These are phyloP conservation scores for Aspergillus ochraceus DNA, from an alignment of 2,329 filamentous ascomycete species.

Conservation along the genomic window DNA sequence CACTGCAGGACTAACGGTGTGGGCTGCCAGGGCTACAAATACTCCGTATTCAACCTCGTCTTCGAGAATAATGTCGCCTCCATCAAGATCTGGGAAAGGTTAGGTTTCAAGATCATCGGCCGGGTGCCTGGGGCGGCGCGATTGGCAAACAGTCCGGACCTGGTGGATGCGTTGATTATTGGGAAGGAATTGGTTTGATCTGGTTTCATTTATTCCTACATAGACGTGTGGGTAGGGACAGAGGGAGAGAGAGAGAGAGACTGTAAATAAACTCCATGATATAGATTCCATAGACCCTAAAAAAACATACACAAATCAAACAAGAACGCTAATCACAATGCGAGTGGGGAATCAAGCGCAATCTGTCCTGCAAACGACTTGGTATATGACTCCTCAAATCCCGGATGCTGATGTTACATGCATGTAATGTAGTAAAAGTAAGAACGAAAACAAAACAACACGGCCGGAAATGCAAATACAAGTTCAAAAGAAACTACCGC, in stretches of 20 bases:
- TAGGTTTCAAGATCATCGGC: slow-evolving; percentile 39
- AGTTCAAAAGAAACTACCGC: slow-evolving; percentile 26
- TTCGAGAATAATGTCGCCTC: slow-evolving; percentile 43
- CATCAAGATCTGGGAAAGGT: slow-evolving; percentile 39
- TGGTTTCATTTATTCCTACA: too few species aligned
- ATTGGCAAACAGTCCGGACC: slow-evolving; percentile 35
- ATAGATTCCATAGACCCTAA: not conserved
- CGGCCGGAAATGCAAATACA: slow-evolving; percentile 19
- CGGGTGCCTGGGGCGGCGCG: slow-evolving; percentile 38
- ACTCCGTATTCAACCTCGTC: slow-evolving; percentile 43
- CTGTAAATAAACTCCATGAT: not conserved
- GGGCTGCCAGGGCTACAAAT: slow-evolving; percentile 46
- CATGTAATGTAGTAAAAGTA: not conserved
- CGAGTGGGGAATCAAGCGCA: slow-evolving; percentile 21
- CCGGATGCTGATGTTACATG: slow-evolving; percentile 13
- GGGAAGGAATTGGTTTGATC: slow-evolving; percentile 30
- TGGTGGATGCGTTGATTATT: slow-evolving; percentile 42
- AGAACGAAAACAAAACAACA: slow-evolving; percentile 9
- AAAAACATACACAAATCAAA: not conserved
- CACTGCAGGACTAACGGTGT: too few species aligned
- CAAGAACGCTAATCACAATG: slow-evolving; percentile 14
- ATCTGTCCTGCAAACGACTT: slow-evolving; percentile 18
- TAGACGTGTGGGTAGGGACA: too few species aligned
- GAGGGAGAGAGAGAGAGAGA: not conserved
- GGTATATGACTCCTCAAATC: slow-evolving; percentile 18